Evolutionary conservation across 2,329 filamentous ascomycete genomes (phyloP).

Genomic region (Aspergillus oerlinghausenensis): DNA sequence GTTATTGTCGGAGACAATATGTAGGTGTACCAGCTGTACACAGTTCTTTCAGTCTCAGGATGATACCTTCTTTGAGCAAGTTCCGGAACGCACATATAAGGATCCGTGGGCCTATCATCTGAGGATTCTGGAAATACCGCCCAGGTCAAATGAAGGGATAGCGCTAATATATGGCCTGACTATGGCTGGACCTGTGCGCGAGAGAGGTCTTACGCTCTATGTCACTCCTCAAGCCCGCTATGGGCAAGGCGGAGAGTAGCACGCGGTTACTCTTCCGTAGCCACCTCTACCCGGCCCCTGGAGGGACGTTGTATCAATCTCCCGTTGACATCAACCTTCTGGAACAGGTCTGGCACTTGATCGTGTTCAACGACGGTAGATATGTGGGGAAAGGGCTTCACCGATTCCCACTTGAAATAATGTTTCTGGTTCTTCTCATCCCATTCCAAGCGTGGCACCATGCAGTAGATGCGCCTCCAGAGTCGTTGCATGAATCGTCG

Average conservation of each 20-base stretch:
- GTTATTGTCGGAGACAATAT: not conserved
- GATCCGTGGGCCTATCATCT: not conserved
- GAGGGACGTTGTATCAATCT: not conserved
- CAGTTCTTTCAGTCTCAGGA: not conserved
- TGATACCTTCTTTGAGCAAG: not conserved
- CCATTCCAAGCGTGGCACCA: constrained; percentile 29
- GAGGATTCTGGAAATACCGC: not conserved
- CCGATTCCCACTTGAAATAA: constrained; percentile 27
- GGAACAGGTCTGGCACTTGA: not conserved
- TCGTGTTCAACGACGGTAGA: not conserved
- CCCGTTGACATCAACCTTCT: not conserved
- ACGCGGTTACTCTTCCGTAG: not conserved
- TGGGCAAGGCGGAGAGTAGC: not conserved
- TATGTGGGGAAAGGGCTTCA: constrained; percentile 10
- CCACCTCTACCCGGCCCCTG: not conserved
- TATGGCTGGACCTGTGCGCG: not conserved
- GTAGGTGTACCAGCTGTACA: not conserved
- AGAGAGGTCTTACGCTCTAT: not conserved
- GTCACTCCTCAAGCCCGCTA: not conserved
- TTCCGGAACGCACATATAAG: not conserved
- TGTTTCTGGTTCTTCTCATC: constrained; percentile 18
- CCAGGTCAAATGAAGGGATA: not conserved
- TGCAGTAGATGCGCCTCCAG: constrained; percentile 33
- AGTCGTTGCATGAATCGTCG: constrained; percentile 34
- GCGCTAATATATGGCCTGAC: not conserved